Evolutionary conservation across 768 basidiomycete genomes (phyloP).

Genomic region (Hortiboletus flavorubellus): DNA sequence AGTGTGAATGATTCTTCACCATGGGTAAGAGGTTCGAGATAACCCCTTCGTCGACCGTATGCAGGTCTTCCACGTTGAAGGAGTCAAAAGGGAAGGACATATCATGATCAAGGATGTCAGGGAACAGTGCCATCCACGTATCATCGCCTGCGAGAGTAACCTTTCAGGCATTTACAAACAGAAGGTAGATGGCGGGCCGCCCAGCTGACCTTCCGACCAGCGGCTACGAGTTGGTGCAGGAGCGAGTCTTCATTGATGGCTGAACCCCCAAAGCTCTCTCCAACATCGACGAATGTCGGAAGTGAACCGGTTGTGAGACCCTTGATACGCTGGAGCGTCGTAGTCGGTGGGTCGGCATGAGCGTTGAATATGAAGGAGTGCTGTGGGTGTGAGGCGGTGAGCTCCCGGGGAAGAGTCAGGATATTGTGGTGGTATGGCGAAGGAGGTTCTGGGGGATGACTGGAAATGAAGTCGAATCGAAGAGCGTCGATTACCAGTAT

Average conservation of each 20-base stretch:
- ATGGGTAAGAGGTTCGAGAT: constrained; percentile 80
- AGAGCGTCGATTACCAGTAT: constrained; percentile 89
- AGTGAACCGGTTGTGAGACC: constrained; percentile 92
- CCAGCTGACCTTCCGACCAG: constrained; percentile 54
- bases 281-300: constrained; percentile 94
- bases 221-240: constrained; percentile 62
- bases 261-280: constrained; percentile 86
- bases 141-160: constrained; percentile 95
- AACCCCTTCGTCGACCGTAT: constrained; percentile 93
- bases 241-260: constrained; percentile 87
- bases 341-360: constrained; percentile 91
- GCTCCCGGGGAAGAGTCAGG: constrained; percentile 71
- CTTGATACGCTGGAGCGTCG: constrained; percentile 93
- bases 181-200: not conserved
- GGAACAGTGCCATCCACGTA: constrained; percentile 93
- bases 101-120: constrained; percentile 64
- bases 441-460: constrained; percentile 50
- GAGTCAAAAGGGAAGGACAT: constrained; percentile 88
- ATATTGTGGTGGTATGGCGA: constrained; percentile 80
- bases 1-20: constrained; percentile 45
- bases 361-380: constrained; percentile 87
- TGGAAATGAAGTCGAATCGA: constrained; percentile 89
- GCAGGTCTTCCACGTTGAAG: constrained; percentile 97
- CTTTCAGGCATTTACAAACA: constrained; percentile 34
- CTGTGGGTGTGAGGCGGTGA: constrained; percentile 59